Percentiles rank a stretch among this genome's conserved stretches.
Conservation (phyloP, 2,329 filamentous ascomycete genomes). For the Cytospora chrysosperma region DNA sequence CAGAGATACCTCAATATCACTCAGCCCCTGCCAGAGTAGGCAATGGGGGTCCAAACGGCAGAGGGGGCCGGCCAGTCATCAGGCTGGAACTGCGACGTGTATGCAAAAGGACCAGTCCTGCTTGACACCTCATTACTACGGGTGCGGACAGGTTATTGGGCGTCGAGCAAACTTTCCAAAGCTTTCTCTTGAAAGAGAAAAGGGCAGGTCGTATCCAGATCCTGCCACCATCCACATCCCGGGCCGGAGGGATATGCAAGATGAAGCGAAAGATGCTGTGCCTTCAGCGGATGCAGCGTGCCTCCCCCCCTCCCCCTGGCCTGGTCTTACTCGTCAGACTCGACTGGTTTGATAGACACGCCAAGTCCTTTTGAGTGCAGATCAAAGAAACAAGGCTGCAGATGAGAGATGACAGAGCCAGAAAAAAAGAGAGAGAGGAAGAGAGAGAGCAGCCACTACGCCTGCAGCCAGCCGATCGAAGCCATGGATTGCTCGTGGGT, state of each 20-base stretch:
- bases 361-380: neutral
- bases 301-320: neutral
- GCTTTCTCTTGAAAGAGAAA: neutral
- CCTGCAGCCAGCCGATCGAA: neutral
- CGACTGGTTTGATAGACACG: neutral
- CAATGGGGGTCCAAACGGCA: too few relatives aligned
- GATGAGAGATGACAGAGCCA: neutral
- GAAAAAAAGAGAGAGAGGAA: too few relatives aligned
- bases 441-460: too few relatives aligned
- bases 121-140: neutral
- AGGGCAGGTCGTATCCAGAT: neutral
- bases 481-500: neutral
- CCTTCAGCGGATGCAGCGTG: neutral
- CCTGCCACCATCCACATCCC: neutral
- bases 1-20: too few relatives aligned
- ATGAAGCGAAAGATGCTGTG: constrained; percentile 1
- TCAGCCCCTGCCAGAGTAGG: too few relatives aligned
- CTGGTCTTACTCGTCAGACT: neutral
- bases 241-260: constrained; percentile 10
- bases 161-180: neutral
- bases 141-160: neutral
- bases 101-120: neutral
- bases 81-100: neutral
- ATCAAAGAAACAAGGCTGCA: neutral
- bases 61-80: too few relatives aligned